Conservation (phyloP, 257 asterid species). For the Forsythia suspensa region DNA sequence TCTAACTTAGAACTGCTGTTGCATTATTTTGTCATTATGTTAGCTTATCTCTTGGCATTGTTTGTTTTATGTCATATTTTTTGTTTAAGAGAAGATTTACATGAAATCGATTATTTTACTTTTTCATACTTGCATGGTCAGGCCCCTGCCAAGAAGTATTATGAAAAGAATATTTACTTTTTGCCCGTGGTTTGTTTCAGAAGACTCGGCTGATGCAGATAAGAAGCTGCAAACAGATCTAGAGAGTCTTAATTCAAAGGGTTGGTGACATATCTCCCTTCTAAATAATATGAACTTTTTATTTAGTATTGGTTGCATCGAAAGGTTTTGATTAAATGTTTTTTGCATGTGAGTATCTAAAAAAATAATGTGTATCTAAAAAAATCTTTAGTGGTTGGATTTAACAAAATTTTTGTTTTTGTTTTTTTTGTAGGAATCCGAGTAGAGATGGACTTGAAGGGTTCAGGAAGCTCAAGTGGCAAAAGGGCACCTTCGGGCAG, state of each 20-base stretch:
- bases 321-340: background rate
- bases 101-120: background rate
- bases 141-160: background rate
- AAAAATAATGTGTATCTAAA: too few relatives aligned
- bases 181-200: constrained; percentile 33
- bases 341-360: background rate
- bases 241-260: constrained; percentile 64
- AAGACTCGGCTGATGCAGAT: constrained; percentile 47
- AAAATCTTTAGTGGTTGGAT: background rate
- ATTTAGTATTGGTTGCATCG: background rate
- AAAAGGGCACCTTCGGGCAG: constrained; percentile 63
- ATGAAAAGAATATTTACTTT: constrained; percentile 4
- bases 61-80: background rate
- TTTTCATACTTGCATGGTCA: background rate
- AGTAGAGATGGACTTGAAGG: constrained; percentile 79
- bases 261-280: constrained; percentile 38
- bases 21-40: background rate
- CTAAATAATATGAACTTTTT: background rate
- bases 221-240: constrained; percentile 71
- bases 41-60: too few relatives aligned
- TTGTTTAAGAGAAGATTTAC: background rate
- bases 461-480: constrained; percentile 52
- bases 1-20: background rate
- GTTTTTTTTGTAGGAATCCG: constrained; percentile 45
- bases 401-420: background rate